Base-by-base conservation (phyloP, 2,329 filamentous ascomycete species). In the Macrophomina phaseolina region DNA sequence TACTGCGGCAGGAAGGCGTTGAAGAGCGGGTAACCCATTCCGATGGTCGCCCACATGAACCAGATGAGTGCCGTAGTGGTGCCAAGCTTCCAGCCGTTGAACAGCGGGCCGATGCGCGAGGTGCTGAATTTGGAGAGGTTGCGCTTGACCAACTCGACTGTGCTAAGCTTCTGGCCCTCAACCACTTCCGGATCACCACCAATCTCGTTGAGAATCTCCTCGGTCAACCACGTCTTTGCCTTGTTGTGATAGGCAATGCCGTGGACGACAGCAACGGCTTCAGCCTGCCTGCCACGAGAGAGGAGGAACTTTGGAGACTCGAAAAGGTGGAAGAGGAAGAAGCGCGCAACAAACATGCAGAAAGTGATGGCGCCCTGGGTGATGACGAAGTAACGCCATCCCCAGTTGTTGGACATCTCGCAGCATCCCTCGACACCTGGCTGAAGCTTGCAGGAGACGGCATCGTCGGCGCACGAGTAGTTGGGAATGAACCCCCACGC, bases 1-100 rank as follows among this genome's bases (percentile, higher is more conserved):
- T 95, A 95, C 71, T 95, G 91, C 0, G 93, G 93, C n/a, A 97
- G 84, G 79, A 96, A 96, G 63, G 91, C 90, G 77, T 95, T 95
- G 85, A 94, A 97, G 1, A 97, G 86, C 0, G 92, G 92, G 74
- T 94, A 96, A 2, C 89, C 92, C 87, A 96, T 91, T 68, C 92
- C 92, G 70, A 96, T 94, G 14, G 87, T 89, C 0, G 89, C 85
- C 92, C 92, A 96, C 75, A 88, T 89, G 78, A 93, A 91, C 91
- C 91, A 93, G 56, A 94, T 76, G 1, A 86, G 74, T 12, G 77
- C 67, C 34, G 84, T 87, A 11, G 81, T 83, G 8, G 82, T 66
- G 3, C 75, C 84, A 42, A 86, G 78, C 52, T 77, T 81, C 74
- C 78, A 81, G 65, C 79, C 81, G 45, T 74, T 74, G 74, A 87